Evolutionary conservation across 148 eudicot genomes (phyloP).

Genomic region (Rhododendron henanense): DNA sequence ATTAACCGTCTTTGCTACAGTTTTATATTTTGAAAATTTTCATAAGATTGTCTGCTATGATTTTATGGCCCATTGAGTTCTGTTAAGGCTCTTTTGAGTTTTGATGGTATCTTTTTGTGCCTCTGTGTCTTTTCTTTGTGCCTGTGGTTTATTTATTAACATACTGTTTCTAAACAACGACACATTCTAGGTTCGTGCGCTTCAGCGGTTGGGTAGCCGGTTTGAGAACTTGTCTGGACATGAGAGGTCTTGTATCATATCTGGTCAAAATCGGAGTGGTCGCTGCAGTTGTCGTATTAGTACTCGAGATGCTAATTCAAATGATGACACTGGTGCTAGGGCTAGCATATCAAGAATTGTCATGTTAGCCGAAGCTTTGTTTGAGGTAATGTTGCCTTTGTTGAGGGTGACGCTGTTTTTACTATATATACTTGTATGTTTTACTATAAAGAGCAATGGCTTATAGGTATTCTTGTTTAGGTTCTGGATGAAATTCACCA

Average conservation of each 20-base stretch:
- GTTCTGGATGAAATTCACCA: constrained; percentile 99
- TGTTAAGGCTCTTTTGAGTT: not conserved
- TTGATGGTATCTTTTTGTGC: not conserved
- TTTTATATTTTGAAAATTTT: not conserved
- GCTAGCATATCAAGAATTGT: constrained; percentile 96
- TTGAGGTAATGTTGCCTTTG: constrained; percentile 63
- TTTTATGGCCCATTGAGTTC: not conserved
- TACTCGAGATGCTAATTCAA: constrained; percentile 51
- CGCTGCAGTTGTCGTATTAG: constrained; percentile 67
- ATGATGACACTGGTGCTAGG: constrained; percentile 67
- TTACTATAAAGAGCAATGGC: constrained; percentile 31
- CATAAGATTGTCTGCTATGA: not conserved
- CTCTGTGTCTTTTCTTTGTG: not conserved
- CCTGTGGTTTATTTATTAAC: not conserved
- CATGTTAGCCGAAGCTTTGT: constrained; percentile 94
- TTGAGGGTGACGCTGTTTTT: not conserved
- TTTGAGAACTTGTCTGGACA: constrained; percentile 84
- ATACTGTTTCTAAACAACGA: not conserved
- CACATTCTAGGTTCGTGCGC: constrained; percentile 71
- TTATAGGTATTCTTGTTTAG: constrained; percentile 41
- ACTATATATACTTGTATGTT: not conserved
- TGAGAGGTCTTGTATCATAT: constrained; percentile 82
- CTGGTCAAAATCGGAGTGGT: constrained; percentile 88
- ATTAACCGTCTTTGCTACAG: not conserved
- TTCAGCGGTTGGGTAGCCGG: constrained; percentile 85